Conservation (phyloP, 257 asterid genomes). For the Nicotiana sylvestris region DNA sequence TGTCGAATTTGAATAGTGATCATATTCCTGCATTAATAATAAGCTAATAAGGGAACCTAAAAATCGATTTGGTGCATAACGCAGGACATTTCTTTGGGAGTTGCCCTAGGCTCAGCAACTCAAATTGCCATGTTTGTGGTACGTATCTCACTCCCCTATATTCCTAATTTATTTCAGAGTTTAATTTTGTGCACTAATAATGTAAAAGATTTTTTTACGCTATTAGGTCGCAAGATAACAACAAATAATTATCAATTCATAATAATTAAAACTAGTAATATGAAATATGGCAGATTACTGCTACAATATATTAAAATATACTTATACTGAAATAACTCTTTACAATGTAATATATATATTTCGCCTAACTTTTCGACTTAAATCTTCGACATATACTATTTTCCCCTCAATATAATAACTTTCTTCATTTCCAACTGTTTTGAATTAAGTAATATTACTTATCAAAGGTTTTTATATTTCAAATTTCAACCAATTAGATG, state of each 20-base stretch:
- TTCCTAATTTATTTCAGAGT: neutral
- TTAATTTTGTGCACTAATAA: neutral
- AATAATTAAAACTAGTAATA: too few species aligned
- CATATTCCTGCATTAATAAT: neutral
- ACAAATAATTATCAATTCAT: too few species aligned
- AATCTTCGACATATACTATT: neutral
- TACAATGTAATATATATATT: neutral
- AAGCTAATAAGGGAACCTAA: neutral
- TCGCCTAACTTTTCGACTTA: neutral
- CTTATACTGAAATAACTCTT: neutral
- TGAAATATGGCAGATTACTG: too few species aligned
- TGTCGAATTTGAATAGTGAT: neutral
- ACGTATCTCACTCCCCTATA: neutral
- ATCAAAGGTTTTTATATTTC: neutral
- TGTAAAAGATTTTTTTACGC: neutral
- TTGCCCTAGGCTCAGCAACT: constrained; percentile 43
- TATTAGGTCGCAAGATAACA: neutral
- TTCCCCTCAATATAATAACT: neutral
- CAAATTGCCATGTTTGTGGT: constrained; percentile 76
- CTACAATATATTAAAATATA: neutral
- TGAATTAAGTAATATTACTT: neutral
- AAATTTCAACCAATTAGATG: neutral
- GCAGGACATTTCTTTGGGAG: constrained; percentile 41
- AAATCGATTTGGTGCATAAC: neutral
- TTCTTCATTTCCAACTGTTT: neutral